A percentile compares a stretch with the other conserved stretches of the same genome.
Evolutionary conservation across 2,329 filamentous ascomycete genomes (phyloP).

Genomic region (Aspergillus sp.): DNA sequence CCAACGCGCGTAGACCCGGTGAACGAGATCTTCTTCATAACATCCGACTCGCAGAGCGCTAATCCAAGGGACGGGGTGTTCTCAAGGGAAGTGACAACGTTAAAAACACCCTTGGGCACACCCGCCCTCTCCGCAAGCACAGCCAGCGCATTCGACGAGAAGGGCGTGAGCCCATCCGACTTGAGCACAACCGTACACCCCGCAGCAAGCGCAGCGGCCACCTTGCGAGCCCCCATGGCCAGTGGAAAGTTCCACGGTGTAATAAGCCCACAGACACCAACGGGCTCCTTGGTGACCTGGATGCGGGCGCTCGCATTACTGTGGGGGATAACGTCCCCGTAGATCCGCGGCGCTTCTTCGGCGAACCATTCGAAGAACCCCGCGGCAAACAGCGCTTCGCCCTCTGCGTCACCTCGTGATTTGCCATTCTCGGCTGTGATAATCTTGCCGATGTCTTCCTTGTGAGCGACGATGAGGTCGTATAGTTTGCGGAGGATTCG

Average conservation of each 20-base stretch:
- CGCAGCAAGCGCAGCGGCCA: slow-evolving; percentile 69
- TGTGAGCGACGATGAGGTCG: slow-evolving; percentile 64
- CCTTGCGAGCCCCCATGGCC: slow-evolving; percentile 53
- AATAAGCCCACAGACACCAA: slow-evolving; percentile 67
- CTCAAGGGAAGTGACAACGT: slow-evolving; percentile 75
- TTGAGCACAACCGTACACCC: slow-evolving; percentile 92
- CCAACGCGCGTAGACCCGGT: slow-evolving; percentile 72
- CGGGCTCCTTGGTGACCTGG: slow-evolving; percentile 49
- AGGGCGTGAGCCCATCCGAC: slow-evolving; percentile 85
- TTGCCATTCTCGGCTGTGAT: slow-evolving; percentile 49
- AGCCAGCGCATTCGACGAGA: slow-evolving; percentile 79
- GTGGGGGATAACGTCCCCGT: slow-evolving; percentile 63
- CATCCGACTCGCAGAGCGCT: slow-evolving; percentile 41
- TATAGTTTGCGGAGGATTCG: slow-evolving; percentile 66
- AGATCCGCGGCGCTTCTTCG: slow-evolving; percentile 59
- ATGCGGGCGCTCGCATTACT: slow-evolving; percentile 55
- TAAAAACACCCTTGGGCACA: slow-evolving; percentile 79
- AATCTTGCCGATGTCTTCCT: slow-evolving; percentile 52
- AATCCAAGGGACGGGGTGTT: slow-evolving; percentile 76
- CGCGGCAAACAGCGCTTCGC: slow-evolving; percentile 54
- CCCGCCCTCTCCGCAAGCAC: slow-evolving; percentile 83
- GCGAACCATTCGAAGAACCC: slow-evolving; percentile 63
- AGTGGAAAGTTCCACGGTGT: slow-evolving; percentile 68
- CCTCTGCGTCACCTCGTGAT: slow-evolving; percentile 55
- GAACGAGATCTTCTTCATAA: slow-evolving; percentile 90